Percentiles rank a stretch among this genome's conserved stretches.
phyloP scores from a whole-genome alignment of 1,284 basidiomycete species.

The Phylloporus sp. region DNA sequence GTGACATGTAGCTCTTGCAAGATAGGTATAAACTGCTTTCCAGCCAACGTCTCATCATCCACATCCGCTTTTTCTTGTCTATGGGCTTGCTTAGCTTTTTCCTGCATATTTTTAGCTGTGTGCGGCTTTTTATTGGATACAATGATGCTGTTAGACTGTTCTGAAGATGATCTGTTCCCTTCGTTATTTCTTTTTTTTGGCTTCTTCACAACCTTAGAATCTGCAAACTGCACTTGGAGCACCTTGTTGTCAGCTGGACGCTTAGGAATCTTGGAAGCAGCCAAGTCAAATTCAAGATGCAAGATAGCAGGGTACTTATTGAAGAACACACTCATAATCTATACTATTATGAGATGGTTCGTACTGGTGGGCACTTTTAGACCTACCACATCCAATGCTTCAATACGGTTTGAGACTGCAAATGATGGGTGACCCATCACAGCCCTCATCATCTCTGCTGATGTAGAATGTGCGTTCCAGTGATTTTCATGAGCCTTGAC shows the following conservation, averaged over 20 bases:
- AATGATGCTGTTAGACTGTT: not conserved
- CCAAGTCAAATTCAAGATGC: slow-evolving; percentile 1
- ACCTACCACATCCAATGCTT: slow-evolving; percentile 3
- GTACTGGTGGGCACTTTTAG: not conserved
- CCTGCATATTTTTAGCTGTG: not conserved
- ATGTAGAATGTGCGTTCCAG: not conserved
- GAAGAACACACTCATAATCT: slow-evolving; percentile 3
- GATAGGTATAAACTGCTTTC: not conserved
- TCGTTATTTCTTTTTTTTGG: not conserved
- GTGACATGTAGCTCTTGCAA: not conserved
- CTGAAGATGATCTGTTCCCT: not conserved
- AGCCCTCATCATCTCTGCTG: slow-evolving; percentile 7
- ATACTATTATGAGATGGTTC: not conserved
- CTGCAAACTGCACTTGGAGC: not conserved
- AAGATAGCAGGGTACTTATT: slow-evolving; percentile 1
- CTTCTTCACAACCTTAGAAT: not conserved
- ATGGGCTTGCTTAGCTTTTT: not conserved
- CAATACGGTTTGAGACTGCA: not conserved
- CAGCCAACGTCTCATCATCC: not conserved
- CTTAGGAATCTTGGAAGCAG: not conserved
- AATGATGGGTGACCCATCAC: slow-evolving; percentile 3
- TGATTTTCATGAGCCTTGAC: slow-evolving; percentile 2
- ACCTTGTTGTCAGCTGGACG: slow-evolving; percentile 3
- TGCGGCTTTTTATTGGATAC: not conserved
- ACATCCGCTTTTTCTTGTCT: not conserved